These are phyloP conservation scores for Lactifluus piperatus DNA, from an alignment of 768 basidiomycete genomes.

Conservation along the genomic window DNA sequence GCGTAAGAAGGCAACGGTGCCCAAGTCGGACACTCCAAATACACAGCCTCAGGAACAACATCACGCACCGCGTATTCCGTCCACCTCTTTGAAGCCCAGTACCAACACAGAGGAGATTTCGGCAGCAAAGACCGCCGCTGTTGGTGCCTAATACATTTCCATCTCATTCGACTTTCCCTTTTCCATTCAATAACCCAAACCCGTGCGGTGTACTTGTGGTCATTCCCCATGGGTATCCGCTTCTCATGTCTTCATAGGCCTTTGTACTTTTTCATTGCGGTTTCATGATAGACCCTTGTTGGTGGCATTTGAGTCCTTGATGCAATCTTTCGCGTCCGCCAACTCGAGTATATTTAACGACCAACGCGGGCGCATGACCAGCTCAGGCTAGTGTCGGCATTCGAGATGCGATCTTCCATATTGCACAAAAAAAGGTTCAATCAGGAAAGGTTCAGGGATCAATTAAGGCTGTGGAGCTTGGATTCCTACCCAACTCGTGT, in stretches of 20 bases:
- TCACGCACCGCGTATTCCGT: not conserved
- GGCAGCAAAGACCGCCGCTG: not conserved
- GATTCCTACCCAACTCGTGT: not conserved
- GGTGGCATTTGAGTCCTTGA: not conserved
- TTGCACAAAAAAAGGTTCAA: not conserved
- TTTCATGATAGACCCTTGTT: not conserved
- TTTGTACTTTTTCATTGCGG: not conserved
- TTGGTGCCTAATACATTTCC: not conserved
- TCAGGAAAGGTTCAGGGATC: too few relatives aligned
- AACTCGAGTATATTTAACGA: not conserved
- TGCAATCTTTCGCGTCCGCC: not conserved
- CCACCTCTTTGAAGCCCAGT: not conserved
- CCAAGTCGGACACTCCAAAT: not conserved
- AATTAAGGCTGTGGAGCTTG: not conserved
- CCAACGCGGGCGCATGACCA: not conserved
- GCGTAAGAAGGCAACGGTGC: constrained; percentile 56
- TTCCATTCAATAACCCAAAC: too few relatives aligned
- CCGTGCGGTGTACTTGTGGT: not conserved
- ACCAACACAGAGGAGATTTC: not conserved
- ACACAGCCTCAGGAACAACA: not conserved
- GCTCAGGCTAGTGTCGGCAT: not conserved
- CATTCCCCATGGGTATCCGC: not conserved
- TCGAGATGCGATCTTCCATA: not conserved
- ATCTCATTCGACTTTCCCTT: not conserved
- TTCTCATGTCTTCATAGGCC: not conserved